Evolutionary conservation across 192 early-diverging fungal genomes (phyloP).

Genomic region (Kappamyces sp.): DNA sequence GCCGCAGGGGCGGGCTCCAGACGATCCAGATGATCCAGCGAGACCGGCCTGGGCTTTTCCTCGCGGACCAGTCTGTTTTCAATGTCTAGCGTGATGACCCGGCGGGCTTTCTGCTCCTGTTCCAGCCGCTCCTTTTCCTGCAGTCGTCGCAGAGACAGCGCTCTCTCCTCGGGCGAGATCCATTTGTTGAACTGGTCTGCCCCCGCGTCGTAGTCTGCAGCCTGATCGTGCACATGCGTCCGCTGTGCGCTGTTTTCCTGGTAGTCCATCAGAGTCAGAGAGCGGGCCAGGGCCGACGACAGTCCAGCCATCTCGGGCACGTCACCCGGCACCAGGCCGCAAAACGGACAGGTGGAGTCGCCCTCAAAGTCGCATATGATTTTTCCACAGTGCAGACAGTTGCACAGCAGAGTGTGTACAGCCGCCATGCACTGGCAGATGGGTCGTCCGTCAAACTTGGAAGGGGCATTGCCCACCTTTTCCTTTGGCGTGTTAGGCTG

Average conservation of each 20-base stretch:
- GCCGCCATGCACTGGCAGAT: constrained; percentile 14
- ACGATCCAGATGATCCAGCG: background rate
- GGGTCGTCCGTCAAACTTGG: background rate
- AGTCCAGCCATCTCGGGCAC: no score
- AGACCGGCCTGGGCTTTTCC: constrained; percentile 4
- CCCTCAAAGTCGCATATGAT: constrained; percentile 14
- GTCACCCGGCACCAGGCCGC: background rate
- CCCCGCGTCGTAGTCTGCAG: background rate
- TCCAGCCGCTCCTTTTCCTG: constrained; percentile 31
- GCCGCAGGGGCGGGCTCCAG: constrained; percentile 2
- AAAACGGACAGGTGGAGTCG: background rate
- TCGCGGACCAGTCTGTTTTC: constrained; percentile 24
- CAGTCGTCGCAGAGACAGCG: constrained; percentile 29
- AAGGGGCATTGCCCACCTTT: constrained; percentile 10
- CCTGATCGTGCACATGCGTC: constrained; percentile 6
- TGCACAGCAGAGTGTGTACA: background rate
- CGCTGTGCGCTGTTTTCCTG: constrained; percentile 5
- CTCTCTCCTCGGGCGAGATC: constrained; percentile 42
- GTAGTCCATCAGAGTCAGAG: constrained; percentile 1
- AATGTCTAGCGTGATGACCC: constrained; percentile 44
- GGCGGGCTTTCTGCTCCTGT: constrained; percentile 34
- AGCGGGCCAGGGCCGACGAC: no score
- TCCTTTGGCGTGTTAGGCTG: background rate
- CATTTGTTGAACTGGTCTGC: constrained; percentile 29
- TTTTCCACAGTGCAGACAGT: constrained; percentile 9